These are phyloP conservation scores for Pyrenopolyporus hunteri DNA, from an alignment of 495 filamentous ascomycete genomes.

Conservation along the genomic window DNA sequence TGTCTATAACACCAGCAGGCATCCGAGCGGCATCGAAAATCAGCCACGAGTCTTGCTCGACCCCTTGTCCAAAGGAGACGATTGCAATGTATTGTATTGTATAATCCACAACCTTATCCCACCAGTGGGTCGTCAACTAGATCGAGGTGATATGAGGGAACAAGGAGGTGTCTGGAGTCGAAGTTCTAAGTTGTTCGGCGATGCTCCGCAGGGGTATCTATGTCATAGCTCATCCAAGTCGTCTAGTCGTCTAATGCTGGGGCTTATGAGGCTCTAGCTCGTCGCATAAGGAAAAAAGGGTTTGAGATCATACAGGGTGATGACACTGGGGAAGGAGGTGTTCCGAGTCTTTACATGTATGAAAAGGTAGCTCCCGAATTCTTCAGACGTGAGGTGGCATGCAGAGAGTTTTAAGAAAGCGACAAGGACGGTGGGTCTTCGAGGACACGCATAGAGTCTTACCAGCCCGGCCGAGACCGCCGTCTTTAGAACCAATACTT, in stretches of 20 bases:
- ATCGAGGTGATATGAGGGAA: constrained; percentile 31
- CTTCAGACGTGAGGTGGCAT: constrained; percentile 35
- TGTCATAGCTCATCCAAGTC: constrained; percentile 33
- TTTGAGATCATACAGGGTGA: constrained; percentile 53
- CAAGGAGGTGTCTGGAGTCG: constrained; percentile 33
- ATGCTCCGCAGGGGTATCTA: constrained; percentile 21
- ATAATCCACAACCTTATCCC: constrained; percentile 19
- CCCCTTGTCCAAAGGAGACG: constrained; percentile 19
- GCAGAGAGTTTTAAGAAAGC: constrained; percentile 51
- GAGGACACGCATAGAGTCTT: constrained; percentile 42
- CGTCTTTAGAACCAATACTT: constrained; percentile 32
- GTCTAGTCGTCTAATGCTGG: constrained; percentile 7
- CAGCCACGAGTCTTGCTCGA: constrained; percentile 22
- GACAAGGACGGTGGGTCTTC: constrained; percentile 40
- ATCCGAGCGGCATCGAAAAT: constrained; percentile 52
- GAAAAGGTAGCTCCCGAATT: constrained; percentile 39
- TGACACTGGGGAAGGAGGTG: constrained; percentile 50
- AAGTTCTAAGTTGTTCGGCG: constrained; percentile 9
- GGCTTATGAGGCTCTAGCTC: constrained; percentile 24
- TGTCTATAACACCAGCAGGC: constrained; percentile 55
- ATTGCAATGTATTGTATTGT: constrained; percentile 1
- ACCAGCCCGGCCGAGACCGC: constrained; percentile 40
- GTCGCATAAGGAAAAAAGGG: constrained; percentile 47
- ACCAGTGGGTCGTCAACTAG: constrained; percentile 3
- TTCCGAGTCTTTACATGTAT: constrained; percentile 50